Conservation (phyloP, 2,329 filamentous ascomycete genomes). For the Moelleriella libera region DNA sequence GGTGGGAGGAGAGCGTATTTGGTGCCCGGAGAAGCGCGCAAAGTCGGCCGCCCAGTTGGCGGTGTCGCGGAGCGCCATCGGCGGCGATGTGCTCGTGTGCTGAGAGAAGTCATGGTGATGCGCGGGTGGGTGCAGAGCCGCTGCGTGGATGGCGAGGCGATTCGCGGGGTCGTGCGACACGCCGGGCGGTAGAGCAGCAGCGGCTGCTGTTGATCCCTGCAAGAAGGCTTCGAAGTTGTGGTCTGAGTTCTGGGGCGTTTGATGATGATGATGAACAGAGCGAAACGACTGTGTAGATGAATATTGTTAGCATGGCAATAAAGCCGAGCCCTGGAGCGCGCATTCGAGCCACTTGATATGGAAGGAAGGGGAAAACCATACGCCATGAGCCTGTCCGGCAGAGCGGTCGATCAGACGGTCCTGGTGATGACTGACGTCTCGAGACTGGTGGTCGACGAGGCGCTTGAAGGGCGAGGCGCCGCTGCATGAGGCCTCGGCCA, state of each 20-base stretch:
- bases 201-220: constrained; percentile 11
- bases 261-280: constrained; percentile 14
- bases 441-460: constrained; percentile 25
- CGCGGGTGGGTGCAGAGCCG: constrained; percentile 9
- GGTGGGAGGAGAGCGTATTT: constrained; percentile 5
- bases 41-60: constrained; percentile 24
- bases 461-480: constrained; percentile 28
- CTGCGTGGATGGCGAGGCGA: constrained; percentile 19
- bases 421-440: constrained; percentile 25
- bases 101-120: no score
- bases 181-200: constrained; percentile 8
- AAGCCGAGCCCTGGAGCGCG: no score
- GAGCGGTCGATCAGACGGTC: constrained; percentile 20
- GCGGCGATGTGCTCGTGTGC: no score
- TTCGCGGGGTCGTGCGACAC: constrained; percentile 18
- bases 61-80: constrained; percentile 1
- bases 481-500: constrained; percentile 28
- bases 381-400: constrained; percentile 13
- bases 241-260: constrained; percentile 9
- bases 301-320: no score
- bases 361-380: constrained; percentile 10
- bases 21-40: constrained; percentile 11
- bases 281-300: constrained; percentile 16
- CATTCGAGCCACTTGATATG: no score
- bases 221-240: constrained; percentile 22